phyloP scores from a whole-genome alignment of 202 grass and related monocot species.

The Carex arenaria region DNA sequence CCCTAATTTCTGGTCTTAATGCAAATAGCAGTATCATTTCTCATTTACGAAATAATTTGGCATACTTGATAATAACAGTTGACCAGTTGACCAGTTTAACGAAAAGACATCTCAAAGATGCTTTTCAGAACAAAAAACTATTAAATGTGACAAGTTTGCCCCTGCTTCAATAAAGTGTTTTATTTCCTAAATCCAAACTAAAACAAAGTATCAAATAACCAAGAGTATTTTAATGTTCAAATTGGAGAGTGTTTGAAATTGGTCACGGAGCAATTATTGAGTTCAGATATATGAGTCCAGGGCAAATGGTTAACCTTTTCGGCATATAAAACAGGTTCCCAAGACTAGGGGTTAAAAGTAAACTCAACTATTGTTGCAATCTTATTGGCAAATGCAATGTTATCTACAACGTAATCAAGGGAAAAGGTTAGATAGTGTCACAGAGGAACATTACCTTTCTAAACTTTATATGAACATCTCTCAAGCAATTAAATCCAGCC shows the following conservation, averaged over 20 bases:
- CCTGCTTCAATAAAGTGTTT: neutral
- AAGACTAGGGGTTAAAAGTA: neutral
- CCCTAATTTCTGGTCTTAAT: neutral
- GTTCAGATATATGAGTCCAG: neutral
- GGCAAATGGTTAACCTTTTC: neutral
- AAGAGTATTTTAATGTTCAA: neutral
- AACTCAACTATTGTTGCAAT: neutral
- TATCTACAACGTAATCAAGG: neutral
- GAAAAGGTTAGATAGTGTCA: conserved; percentile 12
- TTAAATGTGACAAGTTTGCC: neutral
- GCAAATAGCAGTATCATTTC: neutral
- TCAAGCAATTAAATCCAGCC: conserved; percentile 92
- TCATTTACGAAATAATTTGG: neutral
- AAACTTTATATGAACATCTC: conserved; percentile 91
- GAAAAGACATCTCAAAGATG: neutral
- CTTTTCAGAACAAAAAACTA: neutral
- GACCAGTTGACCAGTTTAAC: neutral
- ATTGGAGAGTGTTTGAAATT: neutral
- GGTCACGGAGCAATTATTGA: neutral
- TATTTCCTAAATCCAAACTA: neutral
- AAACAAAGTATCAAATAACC: neutral
- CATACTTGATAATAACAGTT: neutral
- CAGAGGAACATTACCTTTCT: conserved; percentile 50
- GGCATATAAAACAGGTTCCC: neutral
- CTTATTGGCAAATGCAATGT: neutral